Base-by-base conservation (phyloP, 1,139 yeast species). In the Lodderomyces theae region DNA sequence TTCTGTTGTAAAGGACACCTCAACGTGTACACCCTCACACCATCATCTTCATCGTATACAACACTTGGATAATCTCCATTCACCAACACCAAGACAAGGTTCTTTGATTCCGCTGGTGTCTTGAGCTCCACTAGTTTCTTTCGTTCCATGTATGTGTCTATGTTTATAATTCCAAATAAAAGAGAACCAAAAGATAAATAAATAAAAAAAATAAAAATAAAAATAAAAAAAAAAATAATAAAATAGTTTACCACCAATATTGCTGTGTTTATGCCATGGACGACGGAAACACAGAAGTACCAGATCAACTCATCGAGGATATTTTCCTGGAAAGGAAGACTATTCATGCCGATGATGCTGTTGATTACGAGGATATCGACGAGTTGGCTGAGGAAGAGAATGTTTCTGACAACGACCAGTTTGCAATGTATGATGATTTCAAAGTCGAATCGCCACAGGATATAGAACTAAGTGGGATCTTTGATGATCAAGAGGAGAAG, bases 341-440 rank as follows among this genome's bases (percentile, higher is more conserved):
- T 0, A 59, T 74, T 43, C 97, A 90, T 60, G 92, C 94, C 1
- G 96, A 80, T 4, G 92, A 90, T 58, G 97, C 98, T n/a, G 69
- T 89, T 34, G 97, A 92, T 61, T 92, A 86, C 58, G 97, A 88
- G 54, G 96, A 88, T 57, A 95, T 87, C 50, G 97, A 90, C 51
- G 97, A 90, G 59, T 69, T 92, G 42, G 97, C 97, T 0, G 97
- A 71, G n/a, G 96, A 88, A 41, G 87, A 53, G 17, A 49, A 43
- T 6, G 40, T 5, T 19, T 53, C 57, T 17, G 77, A 74, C 1
- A 74, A 72, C 38, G 71, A 64, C 35, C 72, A 72, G 44, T 73
- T 74, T 40, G 74, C 72, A 16, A 62, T 80, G 34, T 76, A 32
- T 18, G 45, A 45, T 43, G 24, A 42, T 23, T 21, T 37, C 16